These are phyloP conservation scores for Pseudogymnoascus sp. DNA, from an alignment of 2,329 filamentous ascomycete genomes.

Conservation along the genomic window DNA sequence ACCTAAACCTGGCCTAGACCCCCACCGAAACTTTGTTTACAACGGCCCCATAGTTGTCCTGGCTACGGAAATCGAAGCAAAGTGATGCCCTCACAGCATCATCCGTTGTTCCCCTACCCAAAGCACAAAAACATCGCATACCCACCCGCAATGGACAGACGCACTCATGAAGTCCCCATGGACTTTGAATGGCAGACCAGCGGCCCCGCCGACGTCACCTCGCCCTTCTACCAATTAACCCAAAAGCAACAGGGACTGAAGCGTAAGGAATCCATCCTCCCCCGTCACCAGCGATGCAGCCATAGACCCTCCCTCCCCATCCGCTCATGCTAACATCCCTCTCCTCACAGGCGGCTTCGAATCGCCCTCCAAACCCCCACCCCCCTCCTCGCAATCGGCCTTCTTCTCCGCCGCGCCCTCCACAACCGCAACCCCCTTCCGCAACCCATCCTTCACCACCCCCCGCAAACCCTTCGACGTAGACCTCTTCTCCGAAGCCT, in stretches of 20 bases:
- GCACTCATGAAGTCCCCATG: slow-evolving; percentile 54
- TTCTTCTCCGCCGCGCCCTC: slow-evolving; percentile 39
- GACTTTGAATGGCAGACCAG: slow-evolving; percentile 54
- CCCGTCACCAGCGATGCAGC: not conserved
- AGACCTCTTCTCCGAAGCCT: slow-evolving; percentile 44
- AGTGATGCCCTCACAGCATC: slow-evolving; percentile 1
- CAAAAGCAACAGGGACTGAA: slow-evolving; percentile 19
- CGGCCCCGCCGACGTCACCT: slow-evolving; percentile 50
- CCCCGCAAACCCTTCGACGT: slow-evolving; percentile 50
- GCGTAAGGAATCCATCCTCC: slow-evolving; percentile 16
- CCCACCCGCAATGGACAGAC: slow-evolving; percentile 40
- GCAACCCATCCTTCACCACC: slow-evolving; percentile 57
- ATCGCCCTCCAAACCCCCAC: slow-evolving; percentile 34
- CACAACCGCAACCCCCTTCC: slow-evolving; percentile 42
- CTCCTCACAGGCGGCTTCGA: slow-evolving; percentile 21
- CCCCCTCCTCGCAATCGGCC: slow-evolving; percentile 25
- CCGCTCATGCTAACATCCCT: slow-evolving; percentile 11
- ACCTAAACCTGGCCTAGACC: not conserved
- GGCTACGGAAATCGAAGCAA: not conserved
- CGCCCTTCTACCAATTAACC: slow-evolving; percentile 49
- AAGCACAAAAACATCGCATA: not conserved
- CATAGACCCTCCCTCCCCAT: not conserved
- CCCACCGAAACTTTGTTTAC: slow-evolving; percentile 7
- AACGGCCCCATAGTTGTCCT: slow-evolving; percentile 5
- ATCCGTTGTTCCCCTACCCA: not conserved